These are phyloP conservation scores for Epichloe coenophiala DNA, from an alignment of 2,329 filamentous ascomycete genomes.

Conservation along the genomic window DNA sequence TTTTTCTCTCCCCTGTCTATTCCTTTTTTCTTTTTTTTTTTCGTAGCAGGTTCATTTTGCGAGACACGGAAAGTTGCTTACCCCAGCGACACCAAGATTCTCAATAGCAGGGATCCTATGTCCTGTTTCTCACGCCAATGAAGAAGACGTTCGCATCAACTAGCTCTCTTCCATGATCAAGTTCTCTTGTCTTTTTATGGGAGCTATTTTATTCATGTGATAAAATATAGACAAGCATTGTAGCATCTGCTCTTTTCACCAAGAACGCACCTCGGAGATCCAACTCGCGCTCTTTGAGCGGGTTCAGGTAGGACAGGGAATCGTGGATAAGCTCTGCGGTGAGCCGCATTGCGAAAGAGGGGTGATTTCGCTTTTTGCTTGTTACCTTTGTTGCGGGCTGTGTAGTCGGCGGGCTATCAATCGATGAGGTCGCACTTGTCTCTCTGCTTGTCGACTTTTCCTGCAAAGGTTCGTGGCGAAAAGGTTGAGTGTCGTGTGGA, in stretches of 20 bases:
- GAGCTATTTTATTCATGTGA: background rate
- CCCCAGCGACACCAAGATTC: slow-evolving; percentile 88
- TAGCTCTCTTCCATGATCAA: slow-evolving; percentile 38
- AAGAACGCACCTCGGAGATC: slow-evolving; percentile 87
- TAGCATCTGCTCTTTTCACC: slow-evolving; percentile 96
- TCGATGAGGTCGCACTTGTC: background rate
- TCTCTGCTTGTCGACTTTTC: no score
- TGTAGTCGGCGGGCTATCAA: no score
- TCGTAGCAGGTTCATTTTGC: background rate
- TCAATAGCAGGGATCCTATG: slow-evolving; percentile 96
- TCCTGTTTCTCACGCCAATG: slow-evolving; percentile 48
- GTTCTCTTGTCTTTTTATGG: slow-evolving; percentile 28
- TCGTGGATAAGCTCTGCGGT: slow-evolving; percentile 87
- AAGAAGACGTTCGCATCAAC: slow-evolving; percentile 60
- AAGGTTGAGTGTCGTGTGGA: slow-evolving; percentile 11
- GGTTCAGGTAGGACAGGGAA: slow-evolving; percentile 96
- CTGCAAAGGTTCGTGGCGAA: no score
- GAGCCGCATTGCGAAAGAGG: slow-evolving; percentile 67
- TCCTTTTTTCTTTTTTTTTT: background rate
- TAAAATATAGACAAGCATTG: slow-evolving; percentile 30
- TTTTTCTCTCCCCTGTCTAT: background rate
- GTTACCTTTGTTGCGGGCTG: background rate
- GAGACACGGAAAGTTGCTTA: slow-evolving; percentile 32
- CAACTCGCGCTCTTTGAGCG: slow-evolving; percentile 95
- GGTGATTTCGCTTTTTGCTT: background rate